Base-by-base conservation (phyloP, 2,329 filamentous ascomycete species). In the Ophiocordyceps camponoti-floridani region DNA sequence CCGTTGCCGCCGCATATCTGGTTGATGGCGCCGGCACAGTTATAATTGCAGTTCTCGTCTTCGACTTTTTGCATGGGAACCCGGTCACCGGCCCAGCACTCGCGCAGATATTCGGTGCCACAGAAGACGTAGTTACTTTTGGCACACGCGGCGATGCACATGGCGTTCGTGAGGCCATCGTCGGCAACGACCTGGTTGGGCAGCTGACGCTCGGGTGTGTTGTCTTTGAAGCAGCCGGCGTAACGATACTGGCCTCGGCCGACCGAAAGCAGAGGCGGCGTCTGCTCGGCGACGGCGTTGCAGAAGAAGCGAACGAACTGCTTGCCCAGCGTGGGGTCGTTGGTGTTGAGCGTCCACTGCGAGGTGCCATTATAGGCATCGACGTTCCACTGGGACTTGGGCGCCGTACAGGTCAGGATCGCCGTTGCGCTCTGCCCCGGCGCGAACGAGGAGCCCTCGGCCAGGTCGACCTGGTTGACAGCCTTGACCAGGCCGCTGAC, bases 341-440 rank as follows among this genome's bases (percentile, higher is more conserved):
- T 71, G 41, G 69, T 69, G 54, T 77, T 77, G 52, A 77, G 63
- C 0, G 68, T 73, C 74, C 73, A 77, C 2, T 58, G 53, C 0
- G 72, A 69, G 0, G 56, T 59, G 3, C 68, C 68, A 4, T 58
- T 60, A 48, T 70, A 74, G 0, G 67, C 54, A n/a, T 71, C 62
- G 1, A 65, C 56, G 49, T 79, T 77, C 62, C 73, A 72, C 48
- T 77, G 73, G 0, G 63, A 62, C 53, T 75, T 74, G 9, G 73
- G 72, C 0, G 69, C 70, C 2, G 69, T 63, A 50, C 75, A 78
- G 47, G 68, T 70, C 8, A 79, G 55, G 0, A 61, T 65, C 2
- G 73, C 75, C 0, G 66, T 70, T 2, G 63, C 64, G 42, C 63
- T 74, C 50, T 73, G 53, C 0, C 70, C 70, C 0, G 71, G 65